Evolutionary conservation across 495 filamentous ascomycete species (phyloP), one percentile per base, ranked within the genome.

Genomic region (Elasticomyces elasticus): DNA sequence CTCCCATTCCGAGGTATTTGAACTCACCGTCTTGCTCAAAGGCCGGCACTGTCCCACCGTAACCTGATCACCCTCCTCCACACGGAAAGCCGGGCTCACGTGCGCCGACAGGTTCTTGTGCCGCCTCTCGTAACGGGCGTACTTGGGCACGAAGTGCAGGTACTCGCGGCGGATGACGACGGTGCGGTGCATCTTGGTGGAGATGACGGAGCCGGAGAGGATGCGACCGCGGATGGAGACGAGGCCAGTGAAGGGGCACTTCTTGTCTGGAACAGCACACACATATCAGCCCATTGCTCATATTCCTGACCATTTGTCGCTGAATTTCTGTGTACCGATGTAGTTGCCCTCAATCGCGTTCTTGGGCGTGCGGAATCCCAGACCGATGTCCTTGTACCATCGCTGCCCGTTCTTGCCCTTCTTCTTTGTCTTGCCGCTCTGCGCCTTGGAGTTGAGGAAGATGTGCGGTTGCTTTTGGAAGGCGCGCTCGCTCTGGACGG

Each of bases 201-300:
- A 95, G 71, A 97, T 86, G 66, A 99, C 92, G 71, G 87, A 94
- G 68, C 92, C 92, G 68, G 91, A 95, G 62, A 99, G 79, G 84
- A 99, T 96, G 90, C 92, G 90, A 71, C 92, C 92, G 78, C 92
- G 92, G 80, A 97, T 96, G 64, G 89, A 95, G 67, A 97, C 89
- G 69, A 87, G 76, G 71, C 94, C 94, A 62, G 88, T 94, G 83
- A 97, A 99, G 65, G 92, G 92, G 83, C 92, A 99, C 80, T 99
- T 99, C 85, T 99, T 96, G 83, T 99, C 92, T 95, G 72, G 68
- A 24, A 3, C n/a, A 38, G 28, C n/a, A 50, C 43, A 49, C 49
- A 35, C 38, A 25, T 40, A 55, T 59, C 47, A 59, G 56, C 26
- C 27, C 51, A 26, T 23, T 6, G 17, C n/a, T n/a, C n/a, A 20